Conservation (phyloP, 176 grass and related monocot genomes). For the Oryza coarctata region DNA sequence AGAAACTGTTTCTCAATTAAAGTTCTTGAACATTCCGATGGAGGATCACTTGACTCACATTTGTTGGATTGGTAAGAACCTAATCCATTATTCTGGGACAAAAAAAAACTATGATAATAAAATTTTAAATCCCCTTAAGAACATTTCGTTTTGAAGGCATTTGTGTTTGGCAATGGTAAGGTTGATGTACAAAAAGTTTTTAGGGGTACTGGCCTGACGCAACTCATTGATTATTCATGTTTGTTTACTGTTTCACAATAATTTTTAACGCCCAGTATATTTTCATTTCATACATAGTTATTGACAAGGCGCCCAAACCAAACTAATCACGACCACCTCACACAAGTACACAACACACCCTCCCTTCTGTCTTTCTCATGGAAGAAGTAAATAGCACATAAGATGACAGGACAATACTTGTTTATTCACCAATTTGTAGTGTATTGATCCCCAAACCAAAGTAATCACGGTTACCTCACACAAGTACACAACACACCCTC, state of each 20-base stretch:
- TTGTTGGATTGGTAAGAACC: background rate
- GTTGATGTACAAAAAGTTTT: background rate
- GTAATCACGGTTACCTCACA: too few species aligned
- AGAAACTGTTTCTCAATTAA: background rate
- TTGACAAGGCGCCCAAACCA: background rate
- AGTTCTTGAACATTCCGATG: background rate
- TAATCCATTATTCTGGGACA: background rate
- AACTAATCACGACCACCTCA: too few species aligned
- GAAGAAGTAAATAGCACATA: background rate
- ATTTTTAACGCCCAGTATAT: background rate
- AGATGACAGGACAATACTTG: background rate
- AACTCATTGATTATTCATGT: background rate
- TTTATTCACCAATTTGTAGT: too few species aligned
- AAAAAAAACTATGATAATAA: background rate
- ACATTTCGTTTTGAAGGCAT: background rate
- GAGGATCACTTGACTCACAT: background rate
- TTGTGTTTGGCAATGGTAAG: background rate
- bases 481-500: too few species aligned
- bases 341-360: too few species aligned
- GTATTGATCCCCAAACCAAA: background rate
- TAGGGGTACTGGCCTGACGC: background rate
- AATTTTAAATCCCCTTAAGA: background rate
- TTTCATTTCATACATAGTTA: background rate
- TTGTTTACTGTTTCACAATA: background rate
- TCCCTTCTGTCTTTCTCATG: background rate